These are phyloP conservation scores for Trypanosoma mega DNA, from an alignment of 208 protist genomes.

Conservation along the genomic window DNA sequence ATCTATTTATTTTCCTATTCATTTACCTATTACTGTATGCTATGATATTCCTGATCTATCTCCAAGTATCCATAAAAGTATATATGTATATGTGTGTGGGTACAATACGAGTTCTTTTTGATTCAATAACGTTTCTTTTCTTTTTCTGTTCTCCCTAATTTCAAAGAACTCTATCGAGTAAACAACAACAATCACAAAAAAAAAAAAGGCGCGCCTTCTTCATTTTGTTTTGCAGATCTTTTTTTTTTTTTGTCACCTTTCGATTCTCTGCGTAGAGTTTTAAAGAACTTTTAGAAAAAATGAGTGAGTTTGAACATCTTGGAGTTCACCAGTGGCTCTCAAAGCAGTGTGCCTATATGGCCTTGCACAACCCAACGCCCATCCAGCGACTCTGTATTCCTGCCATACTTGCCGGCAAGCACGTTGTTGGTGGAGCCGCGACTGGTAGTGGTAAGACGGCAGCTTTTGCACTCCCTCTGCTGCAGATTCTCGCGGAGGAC, in stretches of 20 bases:
- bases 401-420: constrained; percentile 64
- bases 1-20: too few relatives aligned
- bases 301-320: constrained; percentile 69
- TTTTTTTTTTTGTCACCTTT: neutral
- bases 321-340: constrained; percentile 71
- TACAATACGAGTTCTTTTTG: too few relatives aligned
- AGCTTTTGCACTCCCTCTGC: constrained; percentile 97
- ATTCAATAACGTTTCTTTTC: too few relatives aligned
- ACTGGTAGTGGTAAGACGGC: constrained; percentile 99
- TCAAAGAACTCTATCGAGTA: too few relatives aligned
- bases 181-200: too few relatives aligned
- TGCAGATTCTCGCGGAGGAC: constrained; percentile 94
- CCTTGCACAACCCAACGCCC: constrained; percentile 72
- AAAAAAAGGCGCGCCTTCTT: too few relatives aligned
- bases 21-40: too few relatives aligned
- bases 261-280: neutral
- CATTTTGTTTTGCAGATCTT: constrained; percentile 5
- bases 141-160: too few relatives aligned
- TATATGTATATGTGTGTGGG: too few relatives aligned
- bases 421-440: constrained; percentile 93
- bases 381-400: constrained; percentile 85
- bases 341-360: constrained; percentile 79
- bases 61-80: too few relatives aligned
- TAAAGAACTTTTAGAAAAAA: constrained; percentile 1
- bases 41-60: too few relatives aligned